Conservation (phyloP, 441 rosid species). For the Euphorbia celastroides region DNA sequence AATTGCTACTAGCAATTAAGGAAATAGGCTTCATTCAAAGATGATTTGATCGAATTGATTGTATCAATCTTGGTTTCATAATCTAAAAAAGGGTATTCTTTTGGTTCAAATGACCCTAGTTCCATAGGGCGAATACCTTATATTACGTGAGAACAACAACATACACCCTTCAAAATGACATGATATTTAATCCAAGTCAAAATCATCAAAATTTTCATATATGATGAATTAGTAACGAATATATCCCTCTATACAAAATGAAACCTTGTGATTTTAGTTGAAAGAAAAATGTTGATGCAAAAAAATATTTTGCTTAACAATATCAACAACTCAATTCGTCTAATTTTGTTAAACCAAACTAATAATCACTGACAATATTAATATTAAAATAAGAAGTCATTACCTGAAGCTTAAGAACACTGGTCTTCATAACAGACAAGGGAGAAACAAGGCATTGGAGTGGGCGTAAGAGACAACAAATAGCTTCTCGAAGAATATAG, state of each 20-base stretch:
- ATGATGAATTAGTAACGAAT: neutral
- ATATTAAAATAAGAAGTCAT: neutral
- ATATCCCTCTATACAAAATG: neutral
- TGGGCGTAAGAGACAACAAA: no score
- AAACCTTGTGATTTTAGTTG: no score
- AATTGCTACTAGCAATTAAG: neutral
- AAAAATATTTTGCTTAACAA: neutral
- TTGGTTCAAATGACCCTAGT: neutral
- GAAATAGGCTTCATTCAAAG: slow-evolving; percentile 1
- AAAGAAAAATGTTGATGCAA: neutral
- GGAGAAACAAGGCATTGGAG: no score
- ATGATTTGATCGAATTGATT: neutral
- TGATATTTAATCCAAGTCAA: neutral
- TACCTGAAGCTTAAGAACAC: slow-evolving; percentile 88
- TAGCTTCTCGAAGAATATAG: no score
- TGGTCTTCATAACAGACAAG: no score
- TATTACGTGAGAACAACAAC: no score
- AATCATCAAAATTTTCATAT: neutral
- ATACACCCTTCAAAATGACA: no score
- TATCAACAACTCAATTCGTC: neutral
- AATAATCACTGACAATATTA: neutral
- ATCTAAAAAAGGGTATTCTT: neutral
- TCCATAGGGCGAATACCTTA: no score
- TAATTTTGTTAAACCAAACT: neutral
- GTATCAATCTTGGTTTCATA: neutral